Evolutionary conservation across 768 basidiomycete genomes (phyloP).

Genomic region (Hygrophorus pudorinus): DNA sequence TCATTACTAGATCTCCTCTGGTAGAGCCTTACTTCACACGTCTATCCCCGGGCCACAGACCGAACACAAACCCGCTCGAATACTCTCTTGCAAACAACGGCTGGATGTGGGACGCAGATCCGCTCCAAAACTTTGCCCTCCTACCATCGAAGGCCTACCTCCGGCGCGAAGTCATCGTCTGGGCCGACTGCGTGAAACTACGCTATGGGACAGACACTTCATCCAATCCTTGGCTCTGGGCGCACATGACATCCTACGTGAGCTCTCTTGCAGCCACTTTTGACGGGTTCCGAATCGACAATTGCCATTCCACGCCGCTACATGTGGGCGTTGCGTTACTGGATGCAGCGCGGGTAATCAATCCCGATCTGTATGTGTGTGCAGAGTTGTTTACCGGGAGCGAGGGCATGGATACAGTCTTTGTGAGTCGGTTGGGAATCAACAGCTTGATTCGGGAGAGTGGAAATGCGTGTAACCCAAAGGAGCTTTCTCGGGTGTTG

Average conservation of each 20-base stretch:
- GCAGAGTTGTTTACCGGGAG: conserved; percentile 96
- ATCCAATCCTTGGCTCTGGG: conserved; percentile 92
- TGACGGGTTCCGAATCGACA: conserved; percentile 96
- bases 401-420: conserved; percentile 86
- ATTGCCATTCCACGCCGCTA: conserved; percentile 95
- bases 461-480: conserved; percentile 84
- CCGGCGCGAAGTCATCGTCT: conserved; percentile 92
- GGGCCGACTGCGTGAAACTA: conserved; percentile 97
- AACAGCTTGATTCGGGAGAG: conserved; percentile 93
- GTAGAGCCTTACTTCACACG: conserved; percentile 93
- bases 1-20: conserved; percentile 54
- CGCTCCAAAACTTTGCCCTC: conserved; percentile 88
- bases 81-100: conserved; percentile 95
- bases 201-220: conserved; percentile 77
- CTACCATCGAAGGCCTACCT: conserved; percentile 90
- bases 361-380: conserved; percentile 91
- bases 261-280: conserved; percentile 71
- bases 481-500: conserved; percentile 81
- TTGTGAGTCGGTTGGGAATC: conserved; percentile 86
- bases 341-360: conserved; percentile 79
- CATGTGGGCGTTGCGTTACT: conserved; percentile 94
- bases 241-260: conserved; percentile 82
- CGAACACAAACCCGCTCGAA: conserved; percentile 34
- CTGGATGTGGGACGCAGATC: conserved; percentile 98
- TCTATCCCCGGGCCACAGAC: conserved; percentile 36